Conservation (phyloP, 2,329 filamentous ascomycete species). For the Scedosporium apiospermum region DNA sequence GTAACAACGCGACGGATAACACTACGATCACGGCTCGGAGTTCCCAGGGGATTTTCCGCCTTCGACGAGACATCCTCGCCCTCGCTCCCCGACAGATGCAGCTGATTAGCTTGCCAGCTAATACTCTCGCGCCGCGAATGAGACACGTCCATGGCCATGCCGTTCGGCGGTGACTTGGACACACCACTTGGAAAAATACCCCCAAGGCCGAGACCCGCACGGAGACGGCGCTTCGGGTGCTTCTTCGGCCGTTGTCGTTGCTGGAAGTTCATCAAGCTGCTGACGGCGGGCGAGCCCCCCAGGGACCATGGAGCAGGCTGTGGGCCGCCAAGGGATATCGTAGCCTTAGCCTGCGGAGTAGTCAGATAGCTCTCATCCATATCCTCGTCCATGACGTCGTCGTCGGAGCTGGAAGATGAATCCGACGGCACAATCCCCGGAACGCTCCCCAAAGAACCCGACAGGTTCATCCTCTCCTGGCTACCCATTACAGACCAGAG, state of each 20-base stretch:
- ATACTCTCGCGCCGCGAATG: conserved; percentile 74
- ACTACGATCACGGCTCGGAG: conserved; percentile 47
- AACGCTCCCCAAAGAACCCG: conserved; percentile 69
- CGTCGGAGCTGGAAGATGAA: conserved; percentile 63
- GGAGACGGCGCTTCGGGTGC: conserved; percentile 49
- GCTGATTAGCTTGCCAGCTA: conserved; percentile 79
- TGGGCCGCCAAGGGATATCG: not conserved
- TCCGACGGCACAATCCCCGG: conserved; percentile 61
- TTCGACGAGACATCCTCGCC: conserved; percentile 51
- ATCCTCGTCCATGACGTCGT: conserved; percentile 62
- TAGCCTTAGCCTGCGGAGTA: conserved; percentile 54
- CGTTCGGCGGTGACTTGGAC: conserved; percentile 66
- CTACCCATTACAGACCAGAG: conserved; percentile 63
- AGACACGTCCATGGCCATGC: conserved; percentile 20
- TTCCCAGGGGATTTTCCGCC: conserved; percentile 30
- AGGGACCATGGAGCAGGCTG: conserved; percentile 52
- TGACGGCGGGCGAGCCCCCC: conserved; percentile 26
- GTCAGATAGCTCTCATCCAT: conserved; percentile 73
- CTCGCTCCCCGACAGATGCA: conserved; percentile 70
- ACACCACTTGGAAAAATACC: conserved; percentile 22
- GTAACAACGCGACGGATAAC: conserved; percentile 80
- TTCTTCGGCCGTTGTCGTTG: conserved; percentile 63
- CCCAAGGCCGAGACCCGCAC: conserved; percentile 40
- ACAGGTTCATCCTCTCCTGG: conserved; percentile 61
- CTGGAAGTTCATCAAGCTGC: conserved; percentile 73